phyloP scores from a whole-genome alignment of 805 yeast genomes.

The Kazachstania taianensis region DNA sequence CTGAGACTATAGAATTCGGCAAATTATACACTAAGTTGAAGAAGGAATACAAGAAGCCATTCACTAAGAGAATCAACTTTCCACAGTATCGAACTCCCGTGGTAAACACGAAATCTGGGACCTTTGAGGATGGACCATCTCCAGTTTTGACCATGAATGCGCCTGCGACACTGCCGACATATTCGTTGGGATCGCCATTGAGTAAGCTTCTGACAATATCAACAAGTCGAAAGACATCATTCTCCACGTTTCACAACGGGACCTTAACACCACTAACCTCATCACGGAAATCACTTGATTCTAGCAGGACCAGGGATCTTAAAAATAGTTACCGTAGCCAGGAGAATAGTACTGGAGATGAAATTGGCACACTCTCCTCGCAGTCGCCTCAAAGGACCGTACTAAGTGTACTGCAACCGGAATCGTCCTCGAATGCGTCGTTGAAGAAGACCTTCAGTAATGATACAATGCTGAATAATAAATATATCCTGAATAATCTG shows the following conservation, averaged over 20 bases:
- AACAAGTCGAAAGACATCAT: conserved; percentile 18
- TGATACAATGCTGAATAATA: conserved; percentile 8
- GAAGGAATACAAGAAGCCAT: conserved; percentile 8
- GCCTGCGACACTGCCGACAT: not conserved
- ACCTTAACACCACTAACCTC: conserved; percentile 9
- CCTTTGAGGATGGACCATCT: conserved; percentile 25
- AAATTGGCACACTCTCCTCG: not conserved
- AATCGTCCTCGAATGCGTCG: too few species aligned
- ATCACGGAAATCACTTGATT: conserved; percentile 5
- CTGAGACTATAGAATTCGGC: conserved; percentile 43
- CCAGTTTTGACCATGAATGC: conserved; percentile 21
- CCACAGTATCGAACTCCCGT: conserved; percentile 22
- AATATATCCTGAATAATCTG: conserved; percentile 7
- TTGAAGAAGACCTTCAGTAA: conserved; percentile 4
- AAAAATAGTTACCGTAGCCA: not conserved
- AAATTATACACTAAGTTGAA: conserved; percentile 30
- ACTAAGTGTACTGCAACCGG: too few species aligned
- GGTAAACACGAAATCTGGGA: conserved; percentile 14
- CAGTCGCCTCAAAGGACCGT: not conserved
- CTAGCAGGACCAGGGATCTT: not conserved
- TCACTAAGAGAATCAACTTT: conserved; percentile 9
- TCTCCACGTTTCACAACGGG: conserved; percentile 12
- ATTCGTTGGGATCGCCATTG: conserved; percentile 2
- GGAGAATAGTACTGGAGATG: not conserved
- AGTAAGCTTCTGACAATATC: conserved; percentile 11